Percentiles rank a stretch among this genome's conserved stretches.
Conservation (phyloP, 305 asterid species). For the Plantago lanceolata region DNA sequence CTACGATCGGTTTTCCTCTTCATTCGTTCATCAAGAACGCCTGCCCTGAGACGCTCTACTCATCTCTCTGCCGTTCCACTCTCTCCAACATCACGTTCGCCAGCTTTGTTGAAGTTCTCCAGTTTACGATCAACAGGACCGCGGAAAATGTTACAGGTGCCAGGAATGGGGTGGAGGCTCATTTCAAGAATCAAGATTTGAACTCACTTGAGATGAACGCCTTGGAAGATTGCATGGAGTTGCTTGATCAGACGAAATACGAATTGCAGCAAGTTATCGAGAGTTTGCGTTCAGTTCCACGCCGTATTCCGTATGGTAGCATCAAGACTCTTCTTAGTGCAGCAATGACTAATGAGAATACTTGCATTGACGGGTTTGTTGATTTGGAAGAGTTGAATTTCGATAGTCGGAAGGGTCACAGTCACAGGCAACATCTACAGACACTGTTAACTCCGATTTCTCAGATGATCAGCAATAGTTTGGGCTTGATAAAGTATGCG, state of each 20-base stretch:
- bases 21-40: conserved; percentile 38
- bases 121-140: conserved; percentile 34
- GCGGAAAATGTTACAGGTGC: conserved; percentile 27
- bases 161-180: conserved; percentile 12
- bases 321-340: conserved; percentile 60
- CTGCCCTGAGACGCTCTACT: conserved; percentile 43
- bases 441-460: conserved; percentile 50
- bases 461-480: conserved; percentile 57
- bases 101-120: conserved; percentile 30
- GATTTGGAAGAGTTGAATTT: conserved; percentile 37
- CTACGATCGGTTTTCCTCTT: conserved; percentile 7
- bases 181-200: conserved; percentile 34
- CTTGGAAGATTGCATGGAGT: conserved; percentile 45
- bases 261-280: conserved; percentile 42
- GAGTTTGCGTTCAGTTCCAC: conserved; percentile 28
- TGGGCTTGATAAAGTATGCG: conserved; percentile 47
- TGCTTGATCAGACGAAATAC: conserved; percentile 54
- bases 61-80: conserved; percentile 42
- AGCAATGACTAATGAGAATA: conserved; percentile 64
- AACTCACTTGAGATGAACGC: conserved; percentile 37
- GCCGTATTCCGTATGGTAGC: conserved; percentile 30
- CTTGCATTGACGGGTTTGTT: conserved; percentile 62
- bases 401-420: conserved; percentile 21
- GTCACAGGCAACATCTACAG: conserved; percentile 31
- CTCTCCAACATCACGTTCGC: conserved; percentile 28